Evolutionary conservation across 225 moss, liverwort and hornwort genomes (phyloP).

Genomic region (Climacium dendroides): DNA sequence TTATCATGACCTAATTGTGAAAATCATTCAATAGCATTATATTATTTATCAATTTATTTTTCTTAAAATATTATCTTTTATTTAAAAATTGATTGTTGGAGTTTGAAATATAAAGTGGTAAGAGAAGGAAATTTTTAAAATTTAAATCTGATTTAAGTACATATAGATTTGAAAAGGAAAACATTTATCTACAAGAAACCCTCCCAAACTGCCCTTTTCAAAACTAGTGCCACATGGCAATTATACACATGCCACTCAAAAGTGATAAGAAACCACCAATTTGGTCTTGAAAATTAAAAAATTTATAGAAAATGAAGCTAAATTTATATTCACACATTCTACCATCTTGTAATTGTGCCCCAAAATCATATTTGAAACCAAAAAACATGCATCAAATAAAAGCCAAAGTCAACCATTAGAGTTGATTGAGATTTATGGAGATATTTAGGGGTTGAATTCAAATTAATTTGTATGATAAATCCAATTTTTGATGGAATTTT

Average conservation of each 20-base stretch:
- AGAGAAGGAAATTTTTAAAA: rapidly evolving
- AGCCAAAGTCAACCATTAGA: too few species aligned
- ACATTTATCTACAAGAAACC: neutral
- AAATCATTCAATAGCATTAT: neutral
- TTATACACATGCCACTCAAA: rapidly evolving
- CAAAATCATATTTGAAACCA: neutral
- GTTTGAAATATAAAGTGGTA: neutral
- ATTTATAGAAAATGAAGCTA: neutral
- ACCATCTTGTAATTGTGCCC: neutral
- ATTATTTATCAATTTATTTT: neutral
- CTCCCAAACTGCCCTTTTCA: neutral
- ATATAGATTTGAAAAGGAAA: neutral
- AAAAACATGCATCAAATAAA: rapidly evolving
- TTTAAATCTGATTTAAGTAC: neutral
- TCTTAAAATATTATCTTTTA: neutral
- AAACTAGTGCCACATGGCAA: neutral
- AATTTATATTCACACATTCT: neutral
- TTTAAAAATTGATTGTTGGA: neutral
- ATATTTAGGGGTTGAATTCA: neutral
- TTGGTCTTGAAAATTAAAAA: neutral
- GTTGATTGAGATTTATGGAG: neutral
- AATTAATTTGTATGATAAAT: neutral
- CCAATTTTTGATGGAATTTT: neutral
- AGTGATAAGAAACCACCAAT: neutral
- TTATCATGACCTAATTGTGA: too few species aligned